Conservation (phyloP, 495 filamentous ascomycete genomes). For the Penicillium pancosmium region DNA sequence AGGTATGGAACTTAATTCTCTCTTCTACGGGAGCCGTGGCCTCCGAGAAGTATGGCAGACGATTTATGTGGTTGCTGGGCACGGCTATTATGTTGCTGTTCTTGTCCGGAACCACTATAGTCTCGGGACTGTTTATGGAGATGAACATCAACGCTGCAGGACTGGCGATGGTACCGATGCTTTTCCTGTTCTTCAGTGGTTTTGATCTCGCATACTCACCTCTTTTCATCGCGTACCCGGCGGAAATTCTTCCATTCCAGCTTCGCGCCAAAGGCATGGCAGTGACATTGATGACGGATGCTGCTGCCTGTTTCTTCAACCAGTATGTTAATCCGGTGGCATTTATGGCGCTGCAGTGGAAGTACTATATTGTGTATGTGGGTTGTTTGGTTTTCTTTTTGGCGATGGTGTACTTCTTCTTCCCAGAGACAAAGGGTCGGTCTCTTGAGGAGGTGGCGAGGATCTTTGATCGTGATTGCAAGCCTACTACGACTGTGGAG, state of each 20-base stretch:
- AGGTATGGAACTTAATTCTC: conserved; percentile 30
- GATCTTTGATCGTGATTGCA: conserved; percentile 51
- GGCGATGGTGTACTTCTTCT: conserved; percentile 63
- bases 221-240: conserved; percentile 63
- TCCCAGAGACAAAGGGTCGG: conserved; percentile 66
- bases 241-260: conserved; percentile 69
- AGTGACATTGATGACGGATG: conserved; percentile 60
- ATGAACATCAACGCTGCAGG: conserved; percentile 48
- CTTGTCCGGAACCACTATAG: conserved; percentile 57
- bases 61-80: conserved; percentile 56
- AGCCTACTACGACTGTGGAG: neutral
- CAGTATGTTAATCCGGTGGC: conserved; percentile 62
- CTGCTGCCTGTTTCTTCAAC: conserved; percentile 59
- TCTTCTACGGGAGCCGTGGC: conserved; percentile 52
- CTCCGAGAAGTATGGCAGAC: conserved; percentile 60
- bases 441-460: conserved; percentile 66
- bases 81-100: conserved; percentile 59
- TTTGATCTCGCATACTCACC: conserved; percentile 64
- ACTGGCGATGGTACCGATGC: conserved; percentile 58
- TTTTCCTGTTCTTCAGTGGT: conserved; percentile 59
- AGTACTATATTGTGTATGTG: conserved; percentile 65
- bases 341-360: conserved; percentile 55
- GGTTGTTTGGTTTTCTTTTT: conserved; percentile 57
- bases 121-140: conserved; percentile 55
- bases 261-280: conserved; percentile 73